Base-by-base conservation (phyloP, 1,284 basidiomycete species). In the Pseudozyma flocculosa region DNA sequence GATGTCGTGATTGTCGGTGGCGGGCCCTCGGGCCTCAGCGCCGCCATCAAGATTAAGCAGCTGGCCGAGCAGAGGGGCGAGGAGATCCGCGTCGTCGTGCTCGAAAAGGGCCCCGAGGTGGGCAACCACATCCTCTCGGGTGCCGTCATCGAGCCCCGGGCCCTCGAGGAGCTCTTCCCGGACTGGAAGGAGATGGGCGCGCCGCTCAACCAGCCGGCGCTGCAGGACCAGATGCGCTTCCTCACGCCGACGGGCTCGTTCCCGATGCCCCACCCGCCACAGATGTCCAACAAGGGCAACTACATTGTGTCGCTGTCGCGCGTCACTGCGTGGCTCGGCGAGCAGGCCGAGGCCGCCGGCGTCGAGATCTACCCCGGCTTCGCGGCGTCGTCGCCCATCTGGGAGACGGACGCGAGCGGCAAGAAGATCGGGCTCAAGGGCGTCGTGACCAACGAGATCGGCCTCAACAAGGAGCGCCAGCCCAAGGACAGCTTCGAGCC, bases 361-460 rank as follows among this genome's bases (percentile, higher is more conserved):
- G 92, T 96, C 29, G 94, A 98, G 79, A 88, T 98, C 44, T 98
- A 98, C 79, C 90, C 95, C 1, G 94, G 95, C 19, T 98, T 98
- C 72, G 92, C 93, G 0, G 94, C 89, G 24, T 88, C 94, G 0
- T 84, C 87, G 45, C 79, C 95, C 10, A 82, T 96, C 2, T 88
- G 89, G 73, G 84, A 85, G 49, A 86, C 86, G 18, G 84, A 81
- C 18, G 84, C 84, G 47, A 87, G 86, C 15, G 83, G 82, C n/a
- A 72, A 68, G 24, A 72, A 73, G 54, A 63, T 61, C 37, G 81
- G 81, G 45, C 87, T 98, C 41, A 83, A 83, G 36, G 95, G 94
- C 23, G 88, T 98, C 21, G 82, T 87, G 43, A 97, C 94, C 36
- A 96, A 97, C 74, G 94, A 97, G 74, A 92, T 96, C 32, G 94